These are phyloP conservation scores for Cydonia oblonga DNA, from an alignment of 331 rosid species.

Conservation along the genomic window DNA sequence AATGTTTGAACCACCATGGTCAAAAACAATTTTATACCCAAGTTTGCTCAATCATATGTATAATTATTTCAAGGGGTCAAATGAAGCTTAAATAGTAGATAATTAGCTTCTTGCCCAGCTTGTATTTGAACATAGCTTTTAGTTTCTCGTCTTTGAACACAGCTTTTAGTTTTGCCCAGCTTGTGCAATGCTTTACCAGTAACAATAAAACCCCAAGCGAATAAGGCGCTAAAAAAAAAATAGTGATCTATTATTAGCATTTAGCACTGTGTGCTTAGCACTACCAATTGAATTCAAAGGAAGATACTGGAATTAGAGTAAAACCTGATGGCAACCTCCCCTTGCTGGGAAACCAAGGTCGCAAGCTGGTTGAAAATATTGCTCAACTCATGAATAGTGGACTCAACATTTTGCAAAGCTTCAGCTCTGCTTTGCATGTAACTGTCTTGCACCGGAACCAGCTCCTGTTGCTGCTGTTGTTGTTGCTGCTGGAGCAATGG, in stretches of 20 bases:
- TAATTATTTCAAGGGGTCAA: background rate
- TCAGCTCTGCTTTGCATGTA: slow-evolving; percentile 98
- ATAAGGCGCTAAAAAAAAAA: background rate
- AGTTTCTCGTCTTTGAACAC: no score
- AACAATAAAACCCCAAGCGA: background rate
- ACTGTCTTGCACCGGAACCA: slow-evolving; percentile 79
- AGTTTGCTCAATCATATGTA: background rate
- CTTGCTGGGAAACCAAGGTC: slow-evolving; percentile 93
- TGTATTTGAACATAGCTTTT: no score
- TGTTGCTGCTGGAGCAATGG: slow-evolving; percentile 55
- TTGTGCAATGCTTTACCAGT: background rate
- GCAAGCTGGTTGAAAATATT: slow-evolving; percentile 88
- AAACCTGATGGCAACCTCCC: slow-evolving; percentile 91
- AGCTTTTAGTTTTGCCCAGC: no score
- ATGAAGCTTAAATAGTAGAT: background rate
- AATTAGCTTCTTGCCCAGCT: background rate
- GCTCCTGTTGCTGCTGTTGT: slow-evolving; percentile 57
- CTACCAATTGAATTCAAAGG: background rate
- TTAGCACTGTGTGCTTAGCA: background rate
- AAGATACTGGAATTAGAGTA: slow-evolving; percentile 3
- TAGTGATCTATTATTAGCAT: background rate
- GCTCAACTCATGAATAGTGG: slow-evolving; percentile 89
- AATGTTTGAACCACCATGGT: background rate
- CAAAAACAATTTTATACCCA: background rate
- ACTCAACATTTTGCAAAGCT: slow-evolving; percentile 94